These are phyloP conservation scores for Lycium ferocissimum DNA, from an alignment of 257 asterid genomes.

Conservation along the genomic window DNA sequence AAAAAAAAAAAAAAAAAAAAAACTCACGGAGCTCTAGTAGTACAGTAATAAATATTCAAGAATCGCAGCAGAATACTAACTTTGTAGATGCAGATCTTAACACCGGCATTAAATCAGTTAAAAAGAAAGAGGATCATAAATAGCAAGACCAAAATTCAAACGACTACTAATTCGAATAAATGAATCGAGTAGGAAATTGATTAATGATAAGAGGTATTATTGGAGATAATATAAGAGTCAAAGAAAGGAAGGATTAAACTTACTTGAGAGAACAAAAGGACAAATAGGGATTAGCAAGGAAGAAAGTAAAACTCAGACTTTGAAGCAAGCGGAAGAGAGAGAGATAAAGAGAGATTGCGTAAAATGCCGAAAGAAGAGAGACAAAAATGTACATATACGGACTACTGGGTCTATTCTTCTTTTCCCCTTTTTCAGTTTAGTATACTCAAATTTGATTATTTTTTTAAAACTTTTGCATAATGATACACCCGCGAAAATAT, in stretches of 20 bases:
- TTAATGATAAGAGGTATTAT: not conserved
- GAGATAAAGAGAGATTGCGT: slow-evolving; percentile 58
- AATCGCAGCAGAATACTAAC: not conserved
- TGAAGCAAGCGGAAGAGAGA: slow-evolving; percentile 40
- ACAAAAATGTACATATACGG: not conserved
- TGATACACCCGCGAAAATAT: not conserved
- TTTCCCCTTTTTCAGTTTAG: not conserved
- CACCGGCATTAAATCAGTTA: not conserved
- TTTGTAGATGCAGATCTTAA: slow-evolving; percentile 19
- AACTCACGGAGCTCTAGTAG: not conserved
- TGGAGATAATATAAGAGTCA: slow-evolving; percentile 24
- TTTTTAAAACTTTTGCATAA: not conserved
- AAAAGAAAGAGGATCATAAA: not conserved
- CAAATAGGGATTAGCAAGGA: not conserved
- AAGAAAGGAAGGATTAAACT: slow-evolving; percentile 35
- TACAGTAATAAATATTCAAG: not conserved
- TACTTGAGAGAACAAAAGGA: slow-evolving; percentile 45
- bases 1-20: not conserved
- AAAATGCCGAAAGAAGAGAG: slow-evolving; percentile 42
- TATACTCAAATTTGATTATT: not conserved
- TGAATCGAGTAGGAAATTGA: not conserved
- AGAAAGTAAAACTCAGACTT: slow-evolving; percentile 33
- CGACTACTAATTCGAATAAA: not conserved
- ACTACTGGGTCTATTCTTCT: not conserved
- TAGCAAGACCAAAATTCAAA: not conserved